Evolutionary conservation across 1,139 yeast species (phyloP), one percentile per base, ranked within the genome.

Genomic region (Debaryomyces singareniensis): DNA sequence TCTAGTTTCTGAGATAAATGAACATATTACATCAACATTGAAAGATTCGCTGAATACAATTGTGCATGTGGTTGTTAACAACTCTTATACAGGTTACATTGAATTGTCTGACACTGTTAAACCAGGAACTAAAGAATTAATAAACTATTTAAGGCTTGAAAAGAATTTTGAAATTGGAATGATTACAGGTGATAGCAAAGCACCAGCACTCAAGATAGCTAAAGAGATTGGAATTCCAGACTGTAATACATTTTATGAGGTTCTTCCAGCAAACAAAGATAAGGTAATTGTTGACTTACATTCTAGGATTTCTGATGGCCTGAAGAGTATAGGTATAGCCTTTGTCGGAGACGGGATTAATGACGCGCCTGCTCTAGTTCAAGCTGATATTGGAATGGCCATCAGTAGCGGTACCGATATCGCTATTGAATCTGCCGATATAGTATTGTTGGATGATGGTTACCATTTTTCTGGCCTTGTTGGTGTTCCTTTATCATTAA

Each of bases 301-400:
- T 44, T 50, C 58, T 11, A 51, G 59, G 23, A 54, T 56, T 33
- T 66, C 66, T 3, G n/a, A n/a, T n/a, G 53, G 53, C 1, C 39
- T 40, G 5, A 35, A 32, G 2, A 51, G 55, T 27, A 61, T 56
- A 4, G 57, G 60, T 3, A 79, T 87, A 24, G 94, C 91, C 2
- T 87, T 93, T 66, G 80, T 91, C 20, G 99, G 99, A 20, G 99
- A 91, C 55, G 99, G 99, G 34, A 82, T 86, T 44, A 86, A 86
- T 51, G 99, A 91, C 54, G 94, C 97, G 0, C 96, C 97, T 0
- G 97, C 97, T 0, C 67, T 91, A 37, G 95, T 87, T 0, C 74
- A 80, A 36, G 85, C 96, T 0, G 85, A 87, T 42, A 61, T 91
- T 13, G 98, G 98, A 13, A 78, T 93, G 49, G 94, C 97, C 5